These are phyloP conservation scores for Penicillium argentinense DNA, from an alignment of 495 filamentous ascomycete genomes.

Conservation along the genomic window DNA sequence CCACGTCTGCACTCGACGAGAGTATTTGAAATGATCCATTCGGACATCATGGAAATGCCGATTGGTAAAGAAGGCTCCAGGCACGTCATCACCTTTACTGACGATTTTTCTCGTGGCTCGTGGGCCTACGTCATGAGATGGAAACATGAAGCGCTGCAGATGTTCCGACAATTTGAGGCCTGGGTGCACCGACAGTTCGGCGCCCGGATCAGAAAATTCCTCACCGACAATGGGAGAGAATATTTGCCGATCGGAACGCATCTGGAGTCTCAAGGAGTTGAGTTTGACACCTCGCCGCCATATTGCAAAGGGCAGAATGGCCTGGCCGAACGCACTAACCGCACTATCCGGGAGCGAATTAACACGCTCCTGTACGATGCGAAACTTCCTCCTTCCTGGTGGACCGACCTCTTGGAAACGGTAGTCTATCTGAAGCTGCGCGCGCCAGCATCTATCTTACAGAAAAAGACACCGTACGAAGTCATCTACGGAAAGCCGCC, in stretches of 20 bases:
- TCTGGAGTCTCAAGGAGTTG: constrained; percentile 6
- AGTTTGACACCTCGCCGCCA: constrained; percentile 10
- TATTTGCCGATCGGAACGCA: constrained; percentile 6
- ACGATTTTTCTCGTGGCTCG: constrained; percentile 5
- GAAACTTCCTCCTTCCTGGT: constrained; percentile 7
- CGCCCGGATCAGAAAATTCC: constrained; percentile 5
- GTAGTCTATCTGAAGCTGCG: constrained; percentile 8
- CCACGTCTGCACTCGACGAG: constrained; percentile 4
- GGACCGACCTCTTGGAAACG: constrained; percentile 1
- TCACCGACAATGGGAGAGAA: constrained; percentile 10
- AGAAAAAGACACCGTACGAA: constrained; percentile 3
- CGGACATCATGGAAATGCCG: constrained; percentile 9
- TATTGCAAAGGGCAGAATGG: constrained; percentile 14
- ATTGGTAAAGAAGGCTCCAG: too few relatives aligned
- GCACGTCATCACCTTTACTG: constrained; percentile 7
- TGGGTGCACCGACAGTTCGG: constrained; percentile 6
- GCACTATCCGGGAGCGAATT: constrained; percentile 12
- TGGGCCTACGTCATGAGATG: constrained; percentile 4
- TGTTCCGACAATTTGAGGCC: constrained; percentile 3
- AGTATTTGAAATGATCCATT: constrained; percentile 3
- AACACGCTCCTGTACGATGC: constrained; percentile 12
- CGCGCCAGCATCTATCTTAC: neutral
- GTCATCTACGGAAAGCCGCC: constrained; percentile 3
- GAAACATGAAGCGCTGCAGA: constrained; percentile 6
- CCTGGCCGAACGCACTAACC: constrained; percentile 12